Conservation (phyloP, 2,329 filamentous ascomycete species). For the Herpotrichia juniperi region DNA sequence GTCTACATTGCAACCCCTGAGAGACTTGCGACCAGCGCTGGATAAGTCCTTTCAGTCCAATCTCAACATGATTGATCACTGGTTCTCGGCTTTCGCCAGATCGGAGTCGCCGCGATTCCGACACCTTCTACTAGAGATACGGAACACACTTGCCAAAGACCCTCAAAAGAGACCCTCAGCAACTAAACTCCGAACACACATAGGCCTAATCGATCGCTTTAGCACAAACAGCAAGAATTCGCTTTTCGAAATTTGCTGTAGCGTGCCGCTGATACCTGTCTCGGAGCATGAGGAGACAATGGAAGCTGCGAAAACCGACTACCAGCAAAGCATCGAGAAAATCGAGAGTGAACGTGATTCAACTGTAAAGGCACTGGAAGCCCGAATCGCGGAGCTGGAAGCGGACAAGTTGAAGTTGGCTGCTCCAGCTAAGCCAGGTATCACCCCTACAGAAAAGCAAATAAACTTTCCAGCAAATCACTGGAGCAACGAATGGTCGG, state of each 20-base stretch:
- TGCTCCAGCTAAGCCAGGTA: no score
- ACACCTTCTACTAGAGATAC: background rate
- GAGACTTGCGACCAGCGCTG: background rate
- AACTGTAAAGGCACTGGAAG: no score
- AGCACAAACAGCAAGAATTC: background rate
- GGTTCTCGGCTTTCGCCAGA: background rate
- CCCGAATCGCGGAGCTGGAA: no score
- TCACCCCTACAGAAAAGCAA: no score
- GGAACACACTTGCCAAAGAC: background rate
- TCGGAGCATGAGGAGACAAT: background rate
- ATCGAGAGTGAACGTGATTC: no score
- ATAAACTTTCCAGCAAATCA: no score
- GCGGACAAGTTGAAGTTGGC: no score
- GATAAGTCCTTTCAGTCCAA: slow-evolving; percentile 14
- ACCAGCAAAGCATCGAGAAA: no score
- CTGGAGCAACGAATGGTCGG: no score
- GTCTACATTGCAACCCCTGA: slow-evolving; percentile 2
- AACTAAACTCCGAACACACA: background rate
- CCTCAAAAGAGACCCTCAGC: background rate
- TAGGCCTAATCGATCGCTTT: background rate
- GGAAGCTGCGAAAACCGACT: background rate
- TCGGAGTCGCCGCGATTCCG: background rate
- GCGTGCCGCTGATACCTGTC: background rate
- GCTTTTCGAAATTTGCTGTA: background rate
- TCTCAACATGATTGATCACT: slow-evolving; percentile 4